phyloP scores from a whole-genome alignment of 768 basidiomycete genomes.

The Trichaptum fuscoviolaceum region DNA sequence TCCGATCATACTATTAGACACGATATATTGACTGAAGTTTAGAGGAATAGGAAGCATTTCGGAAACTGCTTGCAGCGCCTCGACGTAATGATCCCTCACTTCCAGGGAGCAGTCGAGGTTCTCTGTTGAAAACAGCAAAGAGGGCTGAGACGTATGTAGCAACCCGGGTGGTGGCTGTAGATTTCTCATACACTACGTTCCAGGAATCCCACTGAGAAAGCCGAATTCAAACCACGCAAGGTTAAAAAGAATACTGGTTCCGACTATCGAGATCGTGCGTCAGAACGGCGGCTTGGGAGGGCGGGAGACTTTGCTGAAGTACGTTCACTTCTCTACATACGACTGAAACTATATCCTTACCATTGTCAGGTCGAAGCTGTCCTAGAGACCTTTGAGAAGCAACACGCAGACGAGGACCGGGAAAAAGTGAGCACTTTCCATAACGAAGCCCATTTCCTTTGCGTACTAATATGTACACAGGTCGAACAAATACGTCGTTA shows the following conservation, averaged over 20 bases:
- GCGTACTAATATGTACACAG: slow-evolving; percentile 28
- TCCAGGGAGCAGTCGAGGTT: slow-evolving; percentile 27
- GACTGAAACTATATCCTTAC: neutral
- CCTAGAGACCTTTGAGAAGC: slow-evolving; percentile 75
- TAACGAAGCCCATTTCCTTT: neutral
- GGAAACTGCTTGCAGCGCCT: slow-evolving; percentile 40
- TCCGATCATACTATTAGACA: neutral
- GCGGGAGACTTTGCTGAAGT: slow-evolving; percentile 75
- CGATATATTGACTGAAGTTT: neutral
- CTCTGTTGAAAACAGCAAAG: slow-evolving; percentile 23
- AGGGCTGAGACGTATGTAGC: slow-evolving; percentile 14
- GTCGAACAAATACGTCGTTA: slow-evolving; percentile 71
- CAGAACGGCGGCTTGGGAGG: slow-evolving; percentile 61
- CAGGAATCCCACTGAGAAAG: slow-evolving; percentile 47
- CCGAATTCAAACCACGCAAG: slow-evolving; percentile 79
- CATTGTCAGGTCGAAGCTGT: slow-evolving; percentile 65
- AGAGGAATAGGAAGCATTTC: slow-evolving; percentile 49
- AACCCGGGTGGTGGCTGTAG: slow-evolving; percentile 17
- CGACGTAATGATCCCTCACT: slow-evolving; percentile 20
- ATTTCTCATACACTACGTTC: slow-evolving; percentile 16
- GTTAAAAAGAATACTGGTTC: slow-evolving; percentile 52
- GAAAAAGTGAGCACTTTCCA: slow-evolving; percentile 43
- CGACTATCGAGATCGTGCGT: slow-evolving; percentile 70
- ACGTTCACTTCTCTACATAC: slow-evolving; percentile 10
- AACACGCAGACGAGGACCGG: slow-evolving; percentile 53